These are phyloP conservation scores for Ceratobasidium sp. DNA, from an alignment of 1,284 basidiomycete species.

Conservation along the genomic window DNA sequence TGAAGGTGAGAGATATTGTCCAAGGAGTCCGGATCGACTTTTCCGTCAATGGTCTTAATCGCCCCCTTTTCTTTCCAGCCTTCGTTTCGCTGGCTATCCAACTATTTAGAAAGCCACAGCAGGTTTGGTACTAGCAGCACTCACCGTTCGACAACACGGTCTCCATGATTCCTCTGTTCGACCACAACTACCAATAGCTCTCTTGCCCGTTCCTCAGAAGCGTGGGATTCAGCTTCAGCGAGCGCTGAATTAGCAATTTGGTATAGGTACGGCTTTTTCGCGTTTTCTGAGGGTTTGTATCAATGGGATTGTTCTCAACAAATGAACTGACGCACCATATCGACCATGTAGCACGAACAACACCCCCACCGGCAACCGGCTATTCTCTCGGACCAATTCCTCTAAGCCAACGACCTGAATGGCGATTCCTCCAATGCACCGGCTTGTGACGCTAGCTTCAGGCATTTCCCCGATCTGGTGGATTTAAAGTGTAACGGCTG, in stretches of 20 bases:
- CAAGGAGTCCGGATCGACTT: conserved; percentile 14
- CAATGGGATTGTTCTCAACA: too few species aligned
- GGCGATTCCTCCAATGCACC: conserved; percentile 26
- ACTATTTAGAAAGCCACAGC: not conserved
- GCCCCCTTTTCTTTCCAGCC: conserved; percentile 51
- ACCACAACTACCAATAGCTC: conserved; percentile 42
- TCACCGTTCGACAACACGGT: conserved; percentile 49
- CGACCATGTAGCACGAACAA: conserved; percentile 38
- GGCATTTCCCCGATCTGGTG: not conserved
- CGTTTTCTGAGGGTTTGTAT: not conserved
- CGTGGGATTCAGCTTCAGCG: not conserved
- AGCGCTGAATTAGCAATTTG: conserved; percentile 12
- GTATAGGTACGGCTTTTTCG: conserved; percentile 8
- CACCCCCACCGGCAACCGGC: conserved; percentile 10
- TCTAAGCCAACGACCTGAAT: conserved; percentile 27
- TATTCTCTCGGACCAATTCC: not conserved
- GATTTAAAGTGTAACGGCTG: too few species aligned
- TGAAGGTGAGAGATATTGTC: conserved; percentile 46
- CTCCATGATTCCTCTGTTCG: conserved; percentile 58
- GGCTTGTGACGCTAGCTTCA: not conserved
- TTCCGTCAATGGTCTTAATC: conserved; percentile 49
- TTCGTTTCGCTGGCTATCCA: conserved; percentile 50
- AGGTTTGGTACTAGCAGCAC: not conserved
- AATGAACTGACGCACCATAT: not conserved
- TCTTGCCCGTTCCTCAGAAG: conserved; percentile 18